Evolutionary conservation across 2,329 filamentous ascomycete genomes (phyloP).

Genomic region (Penicillium olsonii): DNA sequence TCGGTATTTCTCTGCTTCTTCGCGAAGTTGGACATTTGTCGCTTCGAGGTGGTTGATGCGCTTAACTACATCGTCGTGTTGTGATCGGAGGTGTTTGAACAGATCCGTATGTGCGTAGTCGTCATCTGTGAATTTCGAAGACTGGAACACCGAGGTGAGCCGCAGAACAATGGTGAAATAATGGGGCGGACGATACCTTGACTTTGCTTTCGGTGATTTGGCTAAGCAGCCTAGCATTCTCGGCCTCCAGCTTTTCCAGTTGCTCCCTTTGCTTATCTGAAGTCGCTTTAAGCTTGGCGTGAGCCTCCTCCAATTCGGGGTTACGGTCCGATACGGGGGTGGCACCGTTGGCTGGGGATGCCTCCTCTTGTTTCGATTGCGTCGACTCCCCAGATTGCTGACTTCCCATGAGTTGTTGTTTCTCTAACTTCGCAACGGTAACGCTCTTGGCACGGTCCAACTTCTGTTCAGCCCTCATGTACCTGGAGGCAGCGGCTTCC

Average conservation of each 20-base stretch:
- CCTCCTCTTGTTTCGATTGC: slow-evolving; percentile 53
- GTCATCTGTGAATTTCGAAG: slow-evolving; percentile 79
- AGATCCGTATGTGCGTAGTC: slow-evolving; percentile 91
- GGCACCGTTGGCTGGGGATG: slow-evolving; percentile 57
- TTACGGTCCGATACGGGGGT: slow-evolving; percentile 56
- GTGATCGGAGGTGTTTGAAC: slow-evolving; percentile 86
- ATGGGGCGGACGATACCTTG: slow-evolving; percentile 43
- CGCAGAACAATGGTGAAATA: neutral
- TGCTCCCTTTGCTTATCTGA: slow-evolving; percentile 86
- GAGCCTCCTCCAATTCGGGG: slow-evolving; percentile 71
- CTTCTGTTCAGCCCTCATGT: slow-evolving; percentile 94
- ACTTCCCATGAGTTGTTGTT: slow-evolving; percentile 76
- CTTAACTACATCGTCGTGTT: slow-evolving; percentile 90
- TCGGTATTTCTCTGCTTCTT: slow-evolving; percentile 82
- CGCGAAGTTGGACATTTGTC: slow-evolving; percentile 77
- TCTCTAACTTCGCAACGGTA: slow-evolving; percentile 88
- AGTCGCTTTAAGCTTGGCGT: slow-evolving; percentile 75
- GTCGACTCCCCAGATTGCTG: slow-evolving; percentile 50
- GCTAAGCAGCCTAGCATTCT: slow-evolving; percentile 72
- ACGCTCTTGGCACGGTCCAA: slow-evolving; percentile 84
- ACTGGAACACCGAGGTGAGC: slow-evolving; percentile 36
- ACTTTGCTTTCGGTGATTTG: slow-evolving; percentile 74
- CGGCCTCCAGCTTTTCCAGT: slow-evolving; percentile 73
- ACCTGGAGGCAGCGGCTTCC: slow-evolving; percentile 84
- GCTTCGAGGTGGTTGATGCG: slow-evolving; percentile 90